phyloP scores from a whole-genome alignment of 148 eudicot species.

The Vaccinium myrtillus region DNA sequence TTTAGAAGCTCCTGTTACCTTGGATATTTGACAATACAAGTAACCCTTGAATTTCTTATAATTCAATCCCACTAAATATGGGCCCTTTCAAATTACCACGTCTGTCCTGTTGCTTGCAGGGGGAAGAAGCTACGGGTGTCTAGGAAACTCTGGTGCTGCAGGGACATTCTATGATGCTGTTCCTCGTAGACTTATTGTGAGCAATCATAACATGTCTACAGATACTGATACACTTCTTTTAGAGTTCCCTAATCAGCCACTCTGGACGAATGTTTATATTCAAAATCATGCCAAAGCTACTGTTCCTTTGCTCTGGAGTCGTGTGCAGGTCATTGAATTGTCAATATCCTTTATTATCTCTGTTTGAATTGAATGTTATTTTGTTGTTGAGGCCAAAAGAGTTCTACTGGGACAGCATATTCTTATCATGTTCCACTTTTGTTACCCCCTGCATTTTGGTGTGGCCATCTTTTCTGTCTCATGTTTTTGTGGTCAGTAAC shows the following conservation, averaged over 20 bases:
- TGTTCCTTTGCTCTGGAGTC: slow-evolving; percentile 94
- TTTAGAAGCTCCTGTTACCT: neutral
- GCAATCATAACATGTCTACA: slow-evolving; percentile 75
- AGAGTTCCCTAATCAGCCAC: slow-evolving; percentile 86
- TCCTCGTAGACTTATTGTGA: slow-evolving; percentile 64
- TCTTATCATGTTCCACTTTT: neutral
- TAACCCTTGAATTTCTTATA: neutral
- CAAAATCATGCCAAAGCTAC: slow-evolving; percentile 68
- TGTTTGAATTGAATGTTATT: neutral
- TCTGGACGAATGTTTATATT: slow-evolving; percentile 76
- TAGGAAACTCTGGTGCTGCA: slow-evolving; percentile 79
- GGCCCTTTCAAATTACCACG: neutral
- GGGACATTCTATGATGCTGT: slow-evolving; percentile 89
- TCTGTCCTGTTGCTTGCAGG: slow-evolving; percentile 41
- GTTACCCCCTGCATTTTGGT: neutral
- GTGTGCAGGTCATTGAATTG: slow-evolving; percentile 66
- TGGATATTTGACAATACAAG: neutral
- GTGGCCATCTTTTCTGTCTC: neutral
- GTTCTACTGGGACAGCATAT: neutral
- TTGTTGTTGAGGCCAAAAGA: neutral
- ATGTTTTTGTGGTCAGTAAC: neutral
- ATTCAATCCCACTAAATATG: neutral
- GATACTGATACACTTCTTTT: slow-evolving; percentile 81
- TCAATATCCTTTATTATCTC: neutral
- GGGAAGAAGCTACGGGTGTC: slow-evolving; percentile 89